Evolutionary conservation across 495 filamentous ascomycete species (phyloP).

Genomic region (Penicillium angulare): DNA sequence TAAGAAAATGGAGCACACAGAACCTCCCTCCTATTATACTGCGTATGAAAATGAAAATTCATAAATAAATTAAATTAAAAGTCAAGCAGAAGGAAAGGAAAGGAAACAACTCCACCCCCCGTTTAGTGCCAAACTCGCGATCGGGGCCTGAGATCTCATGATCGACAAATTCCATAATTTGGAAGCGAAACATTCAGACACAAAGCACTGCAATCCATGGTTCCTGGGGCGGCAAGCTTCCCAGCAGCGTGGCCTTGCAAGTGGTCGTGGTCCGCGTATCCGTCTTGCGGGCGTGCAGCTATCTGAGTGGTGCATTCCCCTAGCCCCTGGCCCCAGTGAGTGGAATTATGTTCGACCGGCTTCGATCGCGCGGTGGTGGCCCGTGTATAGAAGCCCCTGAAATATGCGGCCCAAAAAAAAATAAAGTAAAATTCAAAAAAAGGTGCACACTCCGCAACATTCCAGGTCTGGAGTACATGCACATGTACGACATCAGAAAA

Average conservation of each 20-base stretch:
- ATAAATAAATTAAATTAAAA: too few relatives aligned
- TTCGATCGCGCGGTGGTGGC: not conserved
- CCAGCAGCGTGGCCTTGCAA: not conserved
- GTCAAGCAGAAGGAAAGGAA: not conserved
- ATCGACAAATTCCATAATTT: constrained; percentile 5
- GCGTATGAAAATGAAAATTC: too few relatives aligned
- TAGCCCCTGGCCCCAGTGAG: not conserved
- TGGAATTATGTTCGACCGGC: not conserved
- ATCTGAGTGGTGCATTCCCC: constrained; percentile 1
- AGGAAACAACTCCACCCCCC: too few relatives aligned
- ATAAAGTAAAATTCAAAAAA: too few relatives aligned
- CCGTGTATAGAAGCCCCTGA: not conserved
- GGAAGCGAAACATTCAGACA: constrained; percentile 3
- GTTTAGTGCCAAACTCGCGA: too few relatives aligned
- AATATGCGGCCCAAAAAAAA: not conserved
- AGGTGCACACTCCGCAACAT: too few relatives aligned
- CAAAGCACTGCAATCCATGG: not conserved
- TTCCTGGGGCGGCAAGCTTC: not conserved
- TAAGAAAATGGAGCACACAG: too few relatives aligned
- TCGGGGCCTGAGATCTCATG: too few relatives aligned
- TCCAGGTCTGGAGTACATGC: not conserved
- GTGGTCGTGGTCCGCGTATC: not conserved
- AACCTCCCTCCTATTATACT: too few relatives aligned
- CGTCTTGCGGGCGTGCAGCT: not conserved
- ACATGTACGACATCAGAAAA: not conserved